Evolutionary conservation across 441 rosid species (phyloP).

Genomic region (Raphanus hybrid): DNA sequence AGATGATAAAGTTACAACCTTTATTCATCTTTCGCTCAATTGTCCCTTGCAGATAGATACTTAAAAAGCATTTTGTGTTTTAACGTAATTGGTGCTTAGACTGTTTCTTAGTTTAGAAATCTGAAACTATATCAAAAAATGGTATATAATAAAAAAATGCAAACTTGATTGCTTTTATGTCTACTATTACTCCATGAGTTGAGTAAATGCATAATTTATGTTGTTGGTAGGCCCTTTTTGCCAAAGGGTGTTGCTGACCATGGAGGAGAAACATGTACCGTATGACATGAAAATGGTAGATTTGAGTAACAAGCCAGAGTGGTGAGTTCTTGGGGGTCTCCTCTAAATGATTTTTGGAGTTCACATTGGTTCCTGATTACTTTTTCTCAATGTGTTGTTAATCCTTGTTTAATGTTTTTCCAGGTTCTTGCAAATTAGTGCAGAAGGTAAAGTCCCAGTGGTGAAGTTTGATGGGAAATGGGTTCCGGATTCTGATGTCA

Average conservation of each 20-base stretch:
- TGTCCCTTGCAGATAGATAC: background rate
- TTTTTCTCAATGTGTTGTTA: background rate
- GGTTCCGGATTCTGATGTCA: slow-evolving; percentile 96
- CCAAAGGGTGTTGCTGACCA: slow-evolving; percentile 81
- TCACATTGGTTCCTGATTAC: slow-evolving; percentile 11
- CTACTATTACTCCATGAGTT: background rate
- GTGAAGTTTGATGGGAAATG: slow-evolving; percentile 82
- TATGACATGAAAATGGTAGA: slow-evolving; percentile 89
- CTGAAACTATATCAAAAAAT: too few relatives aligned
- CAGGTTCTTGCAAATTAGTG: slow-evolving; percentile 83
- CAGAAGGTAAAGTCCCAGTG: slow-evolving; percentile 96
- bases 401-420: slow-evolving; percentile 17
- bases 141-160: too few relatives aligned
- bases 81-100: background rate
- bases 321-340: slow-evolving; percentile 51
- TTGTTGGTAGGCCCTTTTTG: slow-evolving; percentile 75
- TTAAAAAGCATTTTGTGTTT: background rate
- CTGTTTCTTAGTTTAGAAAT: slow-evolving; percentile 9
- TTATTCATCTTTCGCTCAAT: background rate
- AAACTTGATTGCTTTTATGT: background rate
- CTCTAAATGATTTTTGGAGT: background rate
- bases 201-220: slow-evolving; percentile 6
- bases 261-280: slow-evolving; percentile 91
- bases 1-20: slow-evolving; percentile 10
- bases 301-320: slow-evolving; percentile 84